Evolutionary conservation across 2,329 filamentous ascomycete species (phyloP).

Genomic region (Clarireedia sp.): DNA sequence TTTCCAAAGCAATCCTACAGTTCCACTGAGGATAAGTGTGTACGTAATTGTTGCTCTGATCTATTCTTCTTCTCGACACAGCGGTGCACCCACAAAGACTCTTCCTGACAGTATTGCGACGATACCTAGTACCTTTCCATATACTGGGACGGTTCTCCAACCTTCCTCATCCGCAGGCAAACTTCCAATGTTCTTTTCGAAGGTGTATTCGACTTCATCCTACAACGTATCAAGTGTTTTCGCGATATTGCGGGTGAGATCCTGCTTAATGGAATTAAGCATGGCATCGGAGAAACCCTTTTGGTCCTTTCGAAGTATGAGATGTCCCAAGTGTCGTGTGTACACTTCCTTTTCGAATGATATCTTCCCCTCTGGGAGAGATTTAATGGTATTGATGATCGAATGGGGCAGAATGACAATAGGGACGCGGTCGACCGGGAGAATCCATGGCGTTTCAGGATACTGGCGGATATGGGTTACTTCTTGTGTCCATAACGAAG

Average conservation of each 20-base stretch:
- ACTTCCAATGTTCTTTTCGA: slow-evolving; percentile 15
- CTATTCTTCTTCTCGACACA: slow-evolving; percentile 24
- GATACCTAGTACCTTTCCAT: slow-evolving; percentile 31
- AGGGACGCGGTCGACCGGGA: slow-evolving; percentile 1
- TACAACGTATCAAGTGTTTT: slow-evolving; percentile 17
- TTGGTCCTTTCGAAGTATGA: neutral
- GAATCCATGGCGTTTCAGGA: neutral
- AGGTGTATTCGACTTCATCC: slow-evolving; percentile 19
- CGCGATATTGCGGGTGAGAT: slow-evolving; percentile 22
- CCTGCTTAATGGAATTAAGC: slow-evolving; percentile 16
- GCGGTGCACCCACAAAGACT: slow-evolving; percentile 21
- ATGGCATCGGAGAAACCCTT: slow-evolving; percentile 3
- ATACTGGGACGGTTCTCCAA: slow-evolving; percentile 27
- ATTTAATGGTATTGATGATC: neutral
- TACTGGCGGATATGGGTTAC: neutral
- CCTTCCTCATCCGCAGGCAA: slow-evolving; percentile 18
- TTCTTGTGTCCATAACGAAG: too few species aligned
- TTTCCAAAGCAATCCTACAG: neutral
- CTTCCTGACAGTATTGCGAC: slow-evolving; percentile 33
- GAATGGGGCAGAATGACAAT: slow-evolving; percentile 1
- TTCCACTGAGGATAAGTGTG: slow-evolving; percentile 3
- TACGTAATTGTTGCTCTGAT: slow-evolving; percentile 17
- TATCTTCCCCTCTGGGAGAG: slow-evolving; percentile 1
- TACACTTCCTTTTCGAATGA: slow-evolving; percentile 4
- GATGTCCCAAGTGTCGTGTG: neutral